A percentile compares a stretch with the other conserved stretches of the same genome.
Evolutionary conservation across 2,329 filamentous ascomycete genomes (phyloP).

Genomic region (Emergomyces orientalis): DNA sequence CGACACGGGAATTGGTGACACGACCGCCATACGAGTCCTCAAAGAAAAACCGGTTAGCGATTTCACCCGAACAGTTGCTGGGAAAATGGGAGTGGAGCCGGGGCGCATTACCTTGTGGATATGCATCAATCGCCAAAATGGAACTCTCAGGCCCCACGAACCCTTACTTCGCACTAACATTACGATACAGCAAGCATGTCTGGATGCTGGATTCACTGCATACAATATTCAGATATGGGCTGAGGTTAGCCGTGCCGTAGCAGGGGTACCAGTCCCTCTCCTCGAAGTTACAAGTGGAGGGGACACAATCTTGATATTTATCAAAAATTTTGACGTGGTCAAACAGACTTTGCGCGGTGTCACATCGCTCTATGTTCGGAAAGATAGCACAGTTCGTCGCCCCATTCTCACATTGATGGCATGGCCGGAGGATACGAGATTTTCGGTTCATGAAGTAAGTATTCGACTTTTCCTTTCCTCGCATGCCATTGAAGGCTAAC

Average conservation of each 20-base stretch:
- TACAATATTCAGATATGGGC: not conserved
- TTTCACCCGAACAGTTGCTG: not conserved
- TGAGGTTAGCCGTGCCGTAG: not conserved
- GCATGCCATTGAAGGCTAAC: not conserved
- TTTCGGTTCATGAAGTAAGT: not conserved
- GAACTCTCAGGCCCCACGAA: not conserved
- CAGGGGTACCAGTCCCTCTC: not conserved
- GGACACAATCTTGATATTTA: not conserved
- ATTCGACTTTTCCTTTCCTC: not conserved
- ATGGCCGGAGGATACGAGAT: not conserved
- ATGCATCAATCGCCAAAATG: constrained; percentile 1
- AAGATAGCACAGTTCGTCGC: not conserved
- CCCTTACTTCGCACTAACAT: not conserved
- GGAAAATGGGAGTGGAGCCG: not conserved
- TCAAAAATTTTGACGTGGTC: constrained; percentile 7
- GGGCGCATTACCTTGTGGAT: not conserved
- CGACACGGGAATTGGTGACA: not conserved
- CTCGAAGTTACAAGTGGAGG: not conserved
- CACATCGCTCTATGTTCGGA: not conserved
- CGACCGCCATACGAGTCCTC: not conserved
- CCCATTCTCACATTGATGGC: not conserved
- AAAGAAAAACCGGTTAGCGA: not conserved
- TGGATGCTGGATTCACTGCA: not conserved
- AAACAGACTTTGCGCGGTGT: constrained; percentile 2
- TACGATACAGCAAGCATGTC: not conserved